Evolutionary conservation across 306 rosid species (phyloP).

Genomic region (Mimosa bimucronata): DNA sequence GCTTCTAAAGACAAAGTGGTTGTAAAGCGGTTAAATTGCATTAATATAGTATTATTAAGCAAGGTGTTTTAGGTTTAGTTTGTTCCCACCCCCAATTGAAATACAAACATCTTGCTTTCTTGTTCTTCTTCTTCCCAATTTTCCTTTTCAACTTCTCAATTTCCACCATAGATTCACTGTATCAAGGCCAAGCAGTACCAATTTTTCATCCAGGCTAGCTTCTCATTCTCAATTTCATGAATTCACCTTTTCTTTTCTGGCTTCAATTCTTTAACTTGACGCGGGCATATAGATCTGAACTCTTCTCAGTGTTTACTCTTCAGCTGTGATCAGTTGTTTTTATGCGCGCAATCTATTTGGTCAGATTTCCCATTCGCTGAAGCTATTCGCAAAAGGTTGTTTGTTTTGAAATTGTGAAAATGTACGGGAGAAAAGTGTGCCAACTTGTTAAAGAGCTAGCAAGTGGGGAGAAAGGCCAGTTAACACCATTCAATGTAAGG

Average conservation of each 20-base stretch:
- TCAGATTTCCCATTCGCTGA: too few relatives aligned
- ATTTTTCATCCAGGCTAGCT: neutral
- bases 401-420: constrained; percentile 33
- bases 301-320: neutral
- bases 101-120: constrained; percentile 3
- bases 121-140: too few relatives aligned
- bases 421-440: constrained; percentile 83
- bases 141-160: too few relatives aligned
- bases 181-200: too few relatives aligned
- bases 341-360: too few relatives aligned
- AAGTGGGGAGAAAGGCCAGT: constrained; percentile 72
- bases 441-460: constrained; percentile 77
- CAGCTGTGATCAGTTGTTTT: neutral
- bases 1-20: too few relatives aligned
- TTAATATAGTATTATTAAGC: too few relatives aligned
- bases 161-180: too few relatives aligned
- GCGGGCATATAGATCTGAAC: neutral
- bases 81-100: neutral
- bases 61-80: too few relatives aligned
- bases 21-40: too few relatives aligned
- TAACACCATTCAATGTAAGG: constrained; percentile 67
- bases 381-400: too few relatives aligned
- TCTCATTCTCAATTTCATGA: neutral
- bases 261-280: neutral
- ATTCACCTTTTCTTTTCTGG: neutral